phyloP scores from a whole-genome alignment of 2,329 filamentous ascomycete species.

The Cladosporium sp. region DNA sequence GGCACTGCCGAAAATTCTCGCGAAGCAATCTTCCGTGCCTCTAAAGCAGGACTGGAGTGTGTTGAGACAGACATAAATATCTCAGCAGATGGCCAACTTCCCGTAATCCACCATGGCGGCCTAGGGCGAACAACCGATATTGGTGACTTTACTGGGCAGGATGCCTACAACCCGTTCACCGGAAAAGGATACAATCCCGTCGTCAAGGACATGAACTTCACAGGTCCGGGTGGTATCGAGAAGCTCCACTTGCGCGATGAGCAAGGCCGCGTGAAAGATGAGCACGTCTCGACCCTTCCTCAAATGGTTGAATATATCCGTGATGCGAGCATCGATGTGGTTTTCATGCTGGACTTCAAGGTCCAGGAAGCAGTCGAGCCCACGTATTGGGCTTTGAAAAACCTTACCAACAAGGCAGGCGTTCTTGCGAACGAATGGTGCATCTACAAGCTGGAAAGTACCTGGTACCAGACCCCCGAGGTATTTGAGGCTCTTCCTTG shows the following conservation, averaged over 20 bases:
- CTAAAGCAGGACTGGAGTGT: slow-evolving; percentile 20
- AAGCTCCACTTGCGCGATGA: slow-evolving; percentile 23
- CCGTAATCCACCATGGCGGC: slow-evolving; percentile 24
- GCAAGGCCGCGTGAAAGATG: slow-evolving; percentile 22
- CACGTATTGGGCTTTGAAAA: slow-evolving; percentile 24
- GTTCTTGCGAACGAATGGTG: slow-evolving; percentile 24
- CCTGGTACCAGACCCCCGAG: slow-evolving; percentile 22
- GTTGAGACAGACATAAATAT: slow-evolving; percentile 25
- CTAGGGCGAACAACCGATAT: slow-evolving; percentile 23
- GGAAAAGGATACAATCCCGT: slow-evolving; percentile 23
- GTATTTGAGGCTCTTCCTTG: slow-evolving; percentile 23
- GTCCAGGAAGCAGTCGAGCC: slow-evolving; percentile 24
- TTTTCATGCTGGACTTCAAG: slow-evolving; percentile 26
- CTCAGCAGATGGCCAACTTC: slow-evolving; percentile 20
- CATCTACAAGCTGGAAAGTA: slow-evolving; percentile 24
- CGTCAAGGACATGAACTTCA: slow-evolving; percentile 20
- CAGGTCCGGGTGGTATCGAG: slow-evolving; percentile 18
- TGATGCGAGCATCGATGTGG: slow-evolving; percentile 23
- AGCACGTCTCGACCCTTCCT: slow-evolving; percentile 20
- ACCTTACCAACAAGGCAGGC: slow-evolving; percentile 13
- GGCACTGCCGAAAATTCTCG: slow-evolving; percentile 26
- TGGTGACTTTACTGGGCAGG: slow-evolving; percentile 20
- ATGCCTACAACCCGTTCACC: slow-evolving; percentile 24
- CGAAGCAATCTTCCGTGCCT: slow-evolving; percentile 25
- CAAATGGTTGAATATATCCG: slow-evolving; percentile 24